Conservation (phyloP, 2,329 filamentous ascomycete genomes). For the Tetracladium maxilliforme region DNA sequence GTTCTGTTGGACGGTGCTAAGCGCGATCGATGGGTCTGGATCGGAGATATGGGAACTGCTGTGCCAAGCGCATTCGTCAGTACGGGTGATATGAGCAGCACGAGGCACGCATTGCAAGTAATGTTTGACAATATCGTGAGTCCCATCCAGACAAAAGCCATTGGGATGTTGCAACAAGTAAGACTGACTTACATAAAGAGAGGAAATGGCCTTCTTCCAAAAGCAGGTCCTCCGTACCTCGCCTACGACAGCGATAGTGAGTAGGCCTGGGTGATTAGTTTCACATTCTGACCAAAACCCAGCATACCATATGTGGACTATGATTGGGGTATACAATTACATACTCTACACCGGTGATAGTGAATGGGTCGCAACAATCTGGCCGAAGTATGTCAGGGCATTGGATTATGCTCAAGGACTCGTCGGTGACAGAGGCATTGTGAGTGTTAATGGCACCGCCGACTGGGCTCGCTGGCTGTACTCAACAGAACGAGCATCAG, state of each 20-base stretch:
- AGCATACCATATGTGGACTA: constrained; percentile 44
- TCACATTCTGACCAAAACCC: too few relatives aligned
- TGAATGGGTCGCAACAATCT: constrained; percentile 27
- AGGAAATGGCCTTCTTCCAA: too few relatives aligned
- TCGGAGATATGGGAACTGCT: constrained; percentile 44
- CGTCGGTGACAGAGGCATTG: too few relatives aligned
- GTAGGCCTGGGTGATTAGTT: too few relatives aligned
- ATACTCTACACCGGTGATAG: constrained; percentile 37
- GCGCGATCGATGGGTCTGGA: constrained; percentile 43
- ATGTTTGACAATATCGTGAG: too few relatives aligned
- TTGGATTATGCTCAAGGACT: too few relatives aligned
- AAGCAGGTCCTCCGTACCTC: constrained; percentile 20
- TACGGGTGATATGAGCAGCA: constrained; percentile 33
- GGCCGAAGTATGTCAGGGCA: constrained; percentile 29
- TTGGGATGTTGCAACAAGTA: too few relatives aligned
- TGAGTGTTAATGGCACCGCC: constrained; percentile 25
- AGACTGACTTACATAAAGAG: too few relatives aligned
- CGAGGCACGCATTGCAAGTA: constrained; percentile 31
- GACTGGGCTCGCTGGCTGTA: constrained; percentile 30
- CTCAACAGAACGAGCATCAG: constrained; percentile 26
- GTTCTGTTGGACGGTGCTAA: constrained; percentile 36
- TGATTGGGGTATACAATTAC: constrained; percentile 44
- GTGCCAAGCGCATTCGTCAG: constrained; percentile 37
- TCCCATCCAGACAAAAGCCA: too few relatives aligned
- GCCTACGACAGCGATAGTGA: too few relatives aligned